Conservation (phyloP, 345 rosid species). For the Moricandia arvensis region DNA sequence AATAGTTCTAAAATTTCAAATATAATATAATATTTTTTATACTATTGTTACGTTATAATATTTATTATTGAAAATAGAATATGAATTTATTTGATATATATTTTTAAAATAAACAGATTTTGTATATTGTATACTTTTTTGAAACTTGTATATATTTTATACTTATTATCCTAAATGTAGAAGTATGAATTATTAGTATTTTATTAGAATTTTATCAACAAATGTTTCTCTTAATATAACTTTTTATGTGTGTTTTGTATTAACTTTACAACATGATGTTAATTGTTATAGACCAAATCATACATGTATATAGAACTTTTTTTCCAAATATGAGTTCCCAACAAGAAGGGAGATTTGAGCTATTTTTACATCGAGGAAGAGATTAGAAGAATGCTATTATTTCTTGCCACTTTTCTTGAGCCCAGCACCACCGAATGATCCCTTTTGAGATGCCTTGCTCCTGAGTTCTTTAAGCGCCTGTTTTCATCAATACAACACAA, state of each 20-base stretch:
- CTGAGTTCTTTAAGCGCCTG: conserved; percentile 85
- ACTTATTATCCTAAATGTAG: too few relatives aligned
- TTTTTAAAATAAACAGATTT: too few relatives aligned
- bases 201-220: too few relatives aligned
- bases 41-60: too few relatives aligned
- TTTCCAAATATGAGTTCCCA: background rate
- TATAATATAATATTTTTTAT: too few relatives aligned
- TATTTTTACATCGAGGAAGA: background rate
- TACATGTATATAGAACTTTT: background rate
- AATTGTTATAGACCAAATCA: background rate
- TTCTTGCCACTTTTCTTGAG: conserved; percentile 96
- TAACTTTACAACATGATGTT: conserved; percentile 1
- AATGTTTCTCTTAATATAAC: background rate
- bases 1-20: too few relatives aligned
- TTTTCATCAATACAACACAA: background rate
- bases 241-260: background rate
- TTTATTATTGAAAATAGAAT: too few relatives aligned
- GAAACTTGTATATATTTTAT: too few relatives aligned
- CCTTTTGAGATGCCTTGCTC: conserved; percentile 76
- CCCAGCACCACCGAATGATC: conserved; percentile 76
- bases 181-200: too few relatives aligned
- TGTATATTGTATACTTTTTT: too few relatives aligned
- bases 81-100: too few relatives aligned
- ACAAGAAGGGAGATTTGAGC: conserved; percentile 9
- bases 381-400: conserved; percentile 32